These are phyloP conservation scores for Monosporascus sp. DNA, from an alignment of 2,329 filamentous ascomycete genomes.

Conservation along the genomic window DNA sequence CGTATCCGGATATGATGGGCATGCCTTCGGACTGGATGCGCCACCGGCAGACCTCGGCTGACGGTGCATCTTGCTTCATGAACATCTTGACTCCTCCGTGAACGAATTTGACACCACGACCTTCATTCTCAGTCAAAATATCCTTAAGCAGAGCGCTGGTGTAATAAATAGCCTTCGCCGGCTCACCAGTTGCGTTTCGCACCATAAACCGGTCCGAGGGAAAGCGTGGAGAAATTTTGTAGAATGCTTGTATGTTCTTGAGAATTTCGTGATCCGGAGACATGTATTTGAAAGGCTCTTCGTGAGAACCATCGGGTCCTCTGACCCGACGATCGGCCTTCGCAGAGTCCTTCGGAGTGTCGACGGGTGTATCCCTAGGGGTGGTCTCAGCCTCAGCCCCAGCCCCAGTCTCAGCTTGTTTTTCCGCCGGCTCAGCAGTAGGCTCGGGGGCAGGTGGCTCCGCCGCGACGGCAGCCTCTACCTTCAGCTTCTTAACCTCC, in stretches of 20 bases:
- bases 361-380: conserved; percentile 1
- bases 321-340: conserved; percentile 37
- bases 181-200: conserved; percentile 82
- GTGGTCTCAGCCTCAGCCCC: conserved; percentile 13
- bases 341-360: conserved; percentile 10
- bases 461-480: conserved; percentile 9
- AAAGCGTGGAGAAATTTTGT: conserved; percentile 78
- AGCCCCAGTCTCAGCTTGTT: conserved; percentile 12
- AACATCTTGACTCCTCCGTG: conserved; percentile 99
- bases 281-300: conserved; percentile 95
- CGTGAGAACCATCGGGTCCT: conserved; percentile 50
- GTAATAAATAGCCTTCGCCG: conserved; percentile 95
- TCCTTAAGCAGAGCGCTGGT: conserved; percentile 79
- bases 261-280: conserved; percentile 70
- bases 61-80: conserved; percentile 92
- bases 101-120: conserved; percentile 88
- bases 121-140: conserved; percentile 83
- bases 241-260: conserved; percentile 73
- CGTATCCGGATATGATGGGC: conserved; percentile 84
- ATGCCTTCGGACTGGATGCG: conserved; percentile 93
- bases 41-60: conserved; percentile 83
- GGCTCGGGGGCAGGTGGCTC: conserved; percentile 6
- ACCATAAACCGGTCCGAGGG: conserved; percentile 93
- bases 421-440: conserved; percentile 12
- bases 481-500: conserved; percentile 39